Conservation (phyloP, 2,329 filamentous ascomycete species). For the Botrytis fabae region DNA sequence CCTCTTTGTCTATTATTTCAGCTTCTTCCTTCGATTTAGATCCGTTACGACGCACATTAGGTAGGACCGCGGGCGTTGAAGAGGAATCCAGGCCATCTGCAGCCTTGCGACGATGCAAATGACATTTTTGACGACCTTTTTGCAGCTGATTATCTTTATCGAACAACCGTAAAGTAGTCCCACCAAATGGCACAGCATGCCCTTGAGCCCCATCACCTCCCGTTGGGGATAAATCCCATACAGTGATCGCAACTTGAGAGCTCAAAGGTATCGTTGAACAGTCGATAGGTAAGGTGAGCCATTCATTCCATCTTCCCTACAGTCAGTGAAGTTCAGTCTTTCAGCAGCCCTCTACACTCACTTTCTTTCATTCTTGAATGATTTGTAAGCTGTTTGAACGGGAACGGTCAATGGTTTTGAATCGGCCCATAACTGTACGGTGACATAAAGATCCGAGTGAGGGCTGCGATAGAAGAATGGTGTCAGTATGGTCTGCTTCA, state of each 20-base stretch:
- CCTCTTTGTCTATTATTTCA: conserved; percentile 64
- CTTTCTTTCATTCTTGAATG: conserved; percentile 75
- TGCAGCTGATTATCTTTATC: conserved; percentile 88
- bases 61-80: conserved; percentile 70
- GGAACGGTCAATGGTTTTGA: conserved; percentile 93
- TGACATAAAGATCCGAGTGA: conserved; percentile 88
- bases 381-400: conserved; percentile 87
- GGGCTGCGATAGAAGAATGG: conserved; percentile 51
- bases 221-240: conserved; percentile 90
- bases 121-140: conserved; percentile 90
- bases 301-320: conserved; percentile 87
- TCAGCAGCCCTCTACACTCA: conserved; percentile 37
- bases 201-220: conserved; percentile 68
- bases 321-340: conserved; percentile 26
- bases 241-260: conserved; percentile 83
- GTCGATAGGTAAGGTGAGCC: conserved; percentile 82
- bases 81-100: conserved; percentile 84
- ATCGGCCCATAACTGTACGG: conserved; percentile 90
- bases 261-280: conserved; percentile 81
- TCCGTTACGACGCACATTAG: conserved; percentile 54
- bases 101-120: conserved; percentile 75
- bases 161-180: conserved; percentile 89
- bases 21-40: conserved; percentile 48
- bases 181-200: conserved; percentile 88
- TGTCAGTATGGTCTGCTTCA: conserved; percentile 9